Percentiles rank a stretch among this genome's conserved stretches.
phyloP scores from a whole-genome alignment of 139 green algal genomes.

The Chlamydomonas asymmetrica region DNA sequence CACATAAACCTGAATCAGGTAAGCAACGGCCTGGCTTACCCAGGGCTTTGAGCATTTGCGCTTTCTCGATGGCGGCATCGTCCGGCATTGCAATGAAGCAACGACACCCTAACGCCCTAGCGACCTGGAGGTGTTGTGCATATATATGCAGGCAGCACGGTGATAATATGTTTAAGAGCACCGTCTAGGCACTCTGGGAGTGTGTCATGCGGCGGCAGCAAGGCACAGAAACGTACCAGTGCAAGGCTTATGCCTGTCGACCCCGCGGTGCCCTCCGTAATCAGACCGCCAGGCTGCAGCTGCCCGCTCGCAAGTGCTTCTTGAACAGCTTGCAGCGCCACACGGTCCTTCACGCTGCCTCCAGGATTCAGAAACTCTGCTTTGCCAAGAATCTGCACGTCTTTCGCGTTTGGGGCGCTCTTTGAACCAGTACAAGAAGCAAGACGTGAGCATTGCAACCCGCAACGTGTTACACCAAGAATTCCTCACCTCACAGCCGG shows the following conservation, averaged over 20 bases:
- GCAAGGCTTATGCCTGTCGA: slow-evolving; percentile 89
- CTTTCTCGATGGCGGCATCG: slow-evolving; percentile 91
- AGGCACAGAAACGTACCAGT: slow-evolving; percentile 51
- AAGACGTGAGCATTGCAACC: background rate
- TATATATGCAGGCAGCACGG: background rate
- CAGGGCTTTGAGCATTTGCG: slow-evolving; percentile 64
- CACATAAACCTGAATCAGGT: background rate
- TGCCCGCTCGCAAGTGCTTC: slow-evolving; percentile 67
- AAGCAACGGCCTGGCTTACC: slow-evolving; percentile 31
- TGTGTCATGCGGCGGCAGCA: background rate
- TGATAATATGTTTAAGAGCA: background rate
- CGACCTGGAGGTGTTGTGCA: slow-evolving; percentile 32
- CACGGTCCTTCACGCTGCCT: slow-evolving; percentile 87
- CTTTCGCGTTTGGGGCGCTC: background rate
- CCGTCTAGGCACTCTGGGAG: background rate
- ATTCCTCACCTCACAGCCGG: slow-evolving; percentile 71
- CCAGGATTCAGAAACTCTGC: slow-evolving; percentile 94
- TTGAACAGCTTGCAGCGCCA: slow-evolving; percentile 83
- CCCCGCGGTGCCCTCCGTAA: slow-evolving; percentile 92
- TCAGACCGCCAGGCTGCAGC: slow-evolving; percentile 70
- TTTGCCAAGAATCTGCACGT: slow-evolving; percentile 79
- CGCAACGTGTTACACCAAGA: background rate
- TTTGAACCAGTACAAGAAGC: background rate
- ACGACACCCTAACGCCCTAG: slow-evolving; percentile 60
- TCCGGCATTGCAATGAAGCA: slow-evolving; percentile 90